These are phyloP conservation scores for Metschnikowia noctiluminum DNA, from an alignment of 805 yeast species.

Conservation along the genomic window DNA sequence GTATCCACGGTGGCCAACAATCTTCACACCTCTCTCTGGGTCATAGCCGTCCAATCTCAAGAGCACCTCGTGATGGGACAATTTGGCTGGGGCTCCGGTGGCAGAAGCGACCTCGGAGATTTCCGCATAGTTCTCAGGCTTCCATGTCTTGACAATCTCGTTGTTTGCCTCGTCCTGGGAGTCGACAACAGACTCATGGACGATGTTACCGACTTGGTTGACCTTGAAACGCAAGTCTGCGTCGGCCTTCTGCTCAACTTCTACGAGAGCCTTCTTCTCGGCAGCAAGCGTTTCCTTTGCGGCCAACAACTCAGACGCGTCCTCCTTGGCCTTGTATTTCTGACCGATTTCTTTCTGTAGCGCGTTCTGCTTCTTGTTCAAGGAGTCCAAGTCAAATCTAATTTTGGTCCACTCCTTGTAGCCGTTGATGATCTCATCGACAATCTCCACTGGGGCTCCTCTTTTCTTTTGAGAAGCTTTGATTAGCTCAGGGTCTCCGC, in stretches of 20 bases:
- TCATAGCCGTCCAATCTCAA: slow-evolving; percentile 96
- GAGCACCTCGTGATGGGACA: slow-evolving; percentile 94
- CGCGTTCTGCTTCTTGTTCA: slow-evolving; percentile 84
- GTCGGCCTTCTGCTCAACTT: slow-evolving; percentile 78
- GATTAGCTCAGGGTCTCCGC: slow-evolving; percentile 90
- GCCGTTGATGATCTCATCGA: slow-evolving; percentile 89
- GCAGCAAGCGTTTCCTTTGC: slow-evolving; percentile 73
- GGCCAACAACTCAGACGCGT: slow-evolving; percentile 77
- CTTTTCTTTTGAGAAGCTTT: slow-evolving; percentile 89
- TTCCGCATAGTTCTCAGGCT: slow-evolving; percentile 63
- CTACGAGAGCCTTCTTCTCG: slow-evolving; percentile 63
- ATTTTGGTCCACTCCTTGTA: slow-evolving; percentile 89
- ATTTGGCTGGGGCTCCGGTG: slow-evolving; percentile 67
- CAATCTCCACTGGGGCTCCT: slow-evolving; percentile 91
- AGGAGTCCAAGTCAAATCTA: slow-evolving; percentile 79
- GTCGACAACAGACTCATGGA: slow-evolving; percentile 86
- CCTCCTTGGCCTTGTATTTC: slow-evolving; percentile 93
- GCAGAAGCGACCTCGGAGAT: slow-evolving; percentile 69
- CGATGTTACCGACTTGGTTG: slow-evolving; percentile 87
- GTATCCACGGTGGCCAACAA: slow-evolving; percentile 98
- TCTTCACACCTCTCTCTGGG: slow-evolving; percentile 97
- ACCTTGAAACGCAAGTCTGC: slow-evolving; percentile 72
- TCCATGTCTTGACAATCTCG: slow-evolving; percentile 83
- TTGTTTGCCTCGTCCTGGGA: slow-evolving; percentile 90
- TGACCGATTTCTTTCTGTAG: slow-evolving; percentile 91